Base-by-base conservation (phyloP, 2,329 filamentous ascomycete genomes). In the Ophiostoma montium region DNA sequence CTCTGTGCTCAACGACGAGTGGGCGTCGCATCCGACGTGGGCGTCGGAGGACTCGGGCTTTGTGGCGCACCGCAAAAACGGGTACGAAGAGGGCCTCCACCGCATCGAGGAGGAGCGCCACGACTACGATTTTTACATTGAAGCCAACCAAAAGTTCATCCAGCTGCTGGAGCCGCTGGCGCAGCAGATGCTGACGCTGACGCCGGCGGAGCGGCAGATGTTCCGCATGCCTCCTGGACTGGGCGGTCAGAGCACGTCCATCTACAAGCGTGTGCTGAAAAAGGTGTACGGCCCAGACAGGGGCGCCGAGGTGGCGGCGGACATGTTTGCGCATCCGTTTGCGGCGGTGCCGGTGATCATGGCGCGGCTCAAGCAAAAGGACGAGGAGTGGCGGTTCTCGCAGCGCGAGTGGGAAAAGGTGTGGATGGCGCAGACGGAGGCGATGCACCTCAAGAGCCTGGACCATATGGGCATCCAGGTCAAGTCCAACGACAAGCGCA, bases 21-120 rank as follows among this genome's bases (percentile, higher is more conserved):
- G 92, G 92, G 92, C 92, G 2, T 96, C 90, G 23, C 92, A 98
- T 66, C 92, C 92, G 3, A 98, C 92, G 0, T 98, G 92, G 92
- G 92, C 90, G 1, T 96, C 90, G 1, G 92, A 98, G 65, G 92
- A 98, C 61, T 94, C 86, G 41, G 92, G 92, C 0, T 98, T 98
- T 58, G 90, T 98, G 52, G 92, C 92, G 12, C 92, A 98, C 66
- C 80, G 90, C 54, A 98, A 98, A 75, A 98, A 98, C 58, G 79
- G 84, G 49, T 94, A 84, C 55, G 92, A 98, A 63, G 92, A 98
- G 64, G 85, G 85, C 31, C 77, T 98, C 9, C 92, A 98, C 62
- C 77, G 92, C 18, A 95, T 98, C 53, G 92, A 98, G 65, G 92
- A 98, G 65, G 92, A 98, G 63, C 84, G 92, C 5, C 92, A 98